These are phyloP conservation scores for Inga leiocalycina DNA, from an alignment of 306 rosid species.

Conservation along the genomic window DNA sequence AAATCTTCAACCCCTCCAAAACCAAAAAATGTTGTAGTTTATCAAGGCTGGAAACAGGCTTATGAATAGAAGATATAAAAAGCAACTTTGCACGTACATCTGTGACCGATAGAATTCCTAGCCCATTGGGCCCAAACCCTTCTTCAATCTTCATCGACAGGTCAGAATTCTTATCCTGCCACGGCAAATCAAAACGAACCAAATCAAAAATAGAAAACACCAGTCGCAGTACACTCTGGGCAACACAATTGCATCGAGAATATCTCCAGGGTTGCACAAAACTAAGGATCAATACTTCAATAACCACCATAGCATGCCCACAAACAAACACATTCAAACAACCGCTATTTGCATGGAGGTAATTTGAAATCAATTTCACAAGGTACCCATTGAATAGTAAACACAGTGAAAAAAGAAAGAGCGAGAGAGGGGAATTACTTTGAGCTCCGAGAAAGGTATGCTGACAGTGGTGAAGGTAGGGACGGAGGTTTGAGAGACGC, in stretches of 20 bases:
- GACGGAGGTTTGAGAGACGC: slow-evolving; percentile 38
- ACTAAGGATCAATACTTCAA: slow-evolving; percentile 13
- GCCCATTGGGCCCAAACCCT: slow-evolving; percentile 81
- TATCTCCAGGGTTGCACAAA: neutral
- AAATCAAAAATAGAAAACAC: slow-evolving; percentile 8
- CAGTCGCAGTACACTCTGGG: neutral
- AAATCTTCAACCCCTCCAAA: slow-evolving; percentile 11
- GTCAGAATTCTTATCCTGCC: slow-evolving; percentile 68
- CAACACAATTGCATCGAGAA: neutral
- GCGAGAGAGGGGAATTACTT: slow-evolving; percentile 41
- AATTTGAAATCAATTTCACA: neutral
- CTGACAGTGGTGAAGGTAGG: slow-evolving; percentile 62
- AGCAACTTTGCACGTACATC: slow-evolving; percentile 53
- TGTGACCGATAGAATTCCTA: slow-evolving; percentile 76
- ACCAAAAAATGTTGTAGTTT: neutral
- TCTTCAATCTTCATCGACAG: slow-evolving; percentile 77
- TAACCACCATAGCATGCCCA: neutral
- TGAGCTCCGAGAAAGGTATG: slow-evolving; percentile 70
- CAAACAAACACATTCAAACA: neutral
- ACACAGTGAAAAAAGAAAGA: neutral
- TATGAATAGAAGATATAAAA: slow-evolving; percentile 1
- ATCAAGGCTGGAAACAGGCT: neutral
- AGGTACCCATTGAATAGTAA: neutral
- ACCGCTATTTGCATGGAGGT: neutral
- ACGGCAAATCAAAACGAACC: slow-evolving; percentile 22